These are phyloP conservation scores for Elaeagnus macrophylla DNA, from an alignment of 306 rosid species.

Conservation along the genomic window DNA sequence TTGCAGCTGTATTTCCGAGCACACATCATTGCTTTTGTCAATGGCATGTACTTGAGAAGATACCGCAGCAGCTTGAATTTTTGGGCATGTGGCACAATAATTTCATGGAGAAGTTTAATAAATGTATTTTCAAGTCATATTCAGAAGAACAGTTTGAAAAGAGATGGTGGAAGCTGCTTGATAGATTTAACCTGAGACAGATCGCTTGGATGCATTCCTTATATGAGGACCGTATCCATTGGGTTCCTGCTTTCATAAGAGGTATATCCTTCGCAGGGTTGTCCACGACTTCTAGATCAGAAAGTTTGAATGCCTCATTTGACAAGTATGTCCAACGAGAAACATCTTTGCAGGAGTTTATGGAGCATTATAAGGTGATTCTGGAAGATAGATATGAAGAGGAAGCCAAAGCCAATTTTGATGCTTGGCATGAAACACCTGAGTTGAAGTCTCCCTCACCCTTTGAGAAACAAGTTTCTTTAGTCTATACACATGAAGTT, in stretches of 20 bases:
- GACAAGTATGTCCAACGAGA: conserved; percentile 18
- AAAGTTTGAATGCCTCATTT: conserved; percentile 16
- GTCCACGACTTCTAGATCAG: conserved; percentile 17
- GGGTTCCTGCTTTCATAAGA: conserved; percentile 24
- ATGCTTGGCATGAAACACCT: conserved; percentile 27
- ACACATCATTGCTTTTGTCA: conserved; percentile 21
- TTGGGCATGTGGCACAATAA: conserved; percentile 19
- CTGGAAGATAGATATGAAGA: conserved; percentile 29
- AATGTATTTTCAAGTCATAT: conserved; percentile 21
- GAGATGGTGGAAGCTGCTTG: conserved; percentile 25
- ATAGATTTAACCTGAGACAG: conserved; percentile 16
- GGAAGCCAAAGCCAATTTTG: conserved; percentile 25
- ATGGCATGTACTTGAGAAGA: conserved; percentile 19
- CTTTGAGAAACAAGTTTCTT: conserved; percentile 23
- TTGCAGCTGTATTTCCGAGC: conserved; percentile 19
- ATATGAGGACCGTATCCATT: conserved; percentile 14
- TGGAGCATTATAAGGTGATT: conserved; percentile 20
- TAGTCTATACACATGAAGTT: conserved; percentile 14
- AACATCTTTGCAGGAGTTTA: conserved; percentile 18
- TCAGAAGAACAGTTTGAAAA: conserved; percentile 21
- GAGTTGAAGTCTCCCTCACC: conserved; percentile 26
- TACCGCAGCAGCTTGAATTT: conserved; percentile 21
- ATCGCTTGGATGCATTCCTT: conserved; percentile 21
- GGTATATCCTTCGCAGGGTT: conserved; percentile 24
- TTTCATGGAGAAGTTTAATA: conserved; percentile 15